These are phyloP conservation scores for Amanita fuliginea DNA, from an alignment of 768 basidiomycete species.

Conservation along the genomic window DNA sequence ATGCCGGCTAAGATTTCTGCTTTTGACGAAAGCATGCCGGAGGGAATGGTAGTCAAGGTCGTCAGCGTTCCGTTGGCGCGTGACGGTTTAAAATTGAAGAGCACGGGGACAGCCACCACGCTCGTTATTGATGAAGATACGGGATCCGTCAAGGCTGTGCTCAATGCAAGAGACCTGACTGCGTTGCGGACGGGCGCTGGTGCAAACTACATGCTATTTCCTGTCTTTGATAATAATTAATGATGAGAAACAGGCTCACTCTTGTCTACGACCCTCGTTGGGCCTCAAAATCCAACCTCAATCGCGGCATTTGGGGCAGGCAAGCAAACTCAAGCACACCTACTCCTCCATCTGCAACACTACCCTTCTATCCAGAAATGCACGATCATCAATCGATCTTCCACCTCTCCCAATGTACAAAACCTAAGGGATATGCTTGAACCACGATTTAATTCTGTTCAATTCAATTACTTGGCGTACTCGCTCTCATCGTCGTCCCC, in stretches of 20 bases:
- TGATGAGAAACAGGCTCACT: conserved; percentile 51
- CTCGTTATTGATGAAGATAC: conserved; percentile 62
- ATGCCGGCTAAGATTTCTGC: conserved; percentile 65
- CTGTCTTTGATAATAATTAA: background rate
- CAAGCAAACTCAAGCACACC: conserved; percentile 55
- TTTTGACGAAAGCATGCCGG: conserved; percentile 2
- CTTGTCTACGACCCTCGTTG: conserved; percentile 48
- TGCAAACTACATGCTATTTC: conserved; percentile 13
- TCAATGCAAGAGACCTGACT: conserved; percentile 73
- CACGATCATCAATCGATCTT: conserved; percentile 49
- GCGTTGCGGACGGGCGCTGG: conserved; percentile 79
- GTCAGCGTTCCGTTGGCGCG: conserved; percentile 52
- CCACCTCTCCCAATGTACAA: conserved; percentile 34
- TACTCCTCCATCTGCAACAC: conserved; percentile 46
- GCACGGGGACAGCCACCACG: conserved; percentile 37
- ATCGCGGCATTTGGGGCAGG: conserved; percentile 68
- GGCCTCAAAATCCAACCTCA: conserved; percentile 24
- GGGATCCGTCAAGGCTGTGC: conserved; percentile 59
- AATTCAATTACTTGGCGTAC: conserved; percentile 12
- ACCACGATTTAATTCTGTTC: conserved; percentile 16
- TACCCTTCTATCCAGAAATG: conserved; percentile 43
- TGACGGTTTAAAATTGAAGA: conserved; percentile 17
- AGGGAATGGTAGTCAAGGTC: conserved; percentile 66
- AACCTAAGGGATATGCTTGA: conserved; percentile 19
- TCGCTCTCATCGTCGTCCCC: background rate